Conservation (phyloP, 768 basidiomycete species). For the Gyrodon lividus region DNA sequence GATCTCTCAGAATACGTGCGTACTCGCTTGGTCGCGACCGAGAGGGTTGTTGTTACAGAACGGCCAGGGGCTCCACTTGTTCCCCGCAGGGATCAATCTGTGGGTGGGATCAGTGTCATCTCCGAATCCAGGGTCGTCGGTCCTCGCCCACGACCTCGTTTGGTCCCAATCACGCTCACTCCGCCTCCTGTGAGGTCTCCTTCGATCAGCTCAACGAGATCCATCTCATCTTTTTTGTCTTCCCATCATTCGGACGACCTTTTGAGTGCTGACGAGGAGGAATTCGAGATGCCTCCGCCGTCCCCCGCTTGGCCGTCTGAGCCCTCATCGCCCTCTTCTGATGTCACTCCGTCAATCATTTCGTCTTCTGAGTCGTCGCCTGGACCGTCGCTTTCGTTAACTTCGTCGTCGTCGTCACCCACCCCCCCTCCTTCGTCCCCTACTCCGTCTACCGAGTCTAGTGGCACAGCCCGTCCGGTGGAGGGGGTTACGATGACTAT, state of each 20-base stretch:
- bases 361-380: slow-evolving; percentile 35
- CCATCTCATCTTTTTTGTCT: slow-evolving; percentile 45
- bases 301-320: slow-evolving; percentile 40
- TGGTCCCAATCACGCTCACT: slow-evolving; percentile 37
- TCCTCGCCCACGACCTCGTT: slow-evolving; percentile 23
- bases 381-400: slow-evolving; percentile 38
- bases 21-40: slow-evolving; percentile 31
- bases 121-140: slow-evolving; percentile 32
- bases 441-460: slow-evolving; percentile 38
- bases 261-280: slow-evolving; percentile 37
- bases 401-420: slow-evolving; percentile 34
- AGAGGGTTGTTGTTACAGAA: slow-evolving; percentile 15
- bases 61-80: slow-evolving; percentile 17
- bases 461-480: slow-evolving; percentile 36
- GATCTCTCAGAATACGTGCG: slow-evolving; percentile 60
- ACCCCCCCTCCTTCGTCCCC: slow-evolving; percentile 38
- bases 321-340: slow-evolving; percentile 26
- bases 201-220: slow-evolving; percentile 39
- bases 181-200: slow-evolving; percentile 44
- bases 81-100: slow-evolving; percentile 39
- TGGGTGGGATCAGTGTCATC: slow-evolving; percentile 42
- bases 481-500: slow-evolving; percentile 39
- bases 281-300: slow-evolving; percentile 19
- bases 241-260: slow-evolving; percentile 76
- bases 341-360: slow-evolving; percentile 32